Evolutionary conservation across 2,329 filamentous ascomycete genomes (phyloP).

Genomic region (Aspergillus sp.): DNA sequence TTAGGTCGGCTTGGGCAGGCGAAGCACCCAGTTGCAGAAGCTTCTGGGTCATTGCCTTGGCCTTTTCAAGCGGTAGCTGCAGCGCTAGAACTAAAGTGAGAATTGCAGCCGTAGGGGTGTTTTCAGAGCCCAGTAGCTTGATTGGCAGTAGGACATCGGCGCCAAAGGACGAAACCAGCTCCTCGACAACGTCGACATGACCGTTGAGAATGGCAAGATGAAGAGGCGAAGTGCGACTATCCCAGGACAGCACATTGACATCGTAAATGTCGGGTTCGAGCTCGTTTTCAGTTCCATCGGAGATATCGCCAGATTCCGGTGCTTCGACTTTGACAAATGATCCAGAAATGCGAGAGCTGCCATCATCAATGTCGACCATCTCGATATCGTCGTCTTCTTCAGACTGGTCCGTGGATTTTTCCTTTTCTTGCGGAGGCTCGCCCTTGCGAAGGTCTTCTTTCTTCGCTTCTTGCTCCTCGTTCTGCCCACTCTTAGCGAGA

Average conservation of each 20-base stretch:
- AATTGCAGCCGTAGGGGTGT: constrained; percentile 52
- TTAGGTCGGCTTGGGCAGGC: constrained; percentile 62
- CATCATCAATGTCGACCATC: constrained; percentile 47
- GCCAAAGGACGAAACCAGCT: constrained; percentile 65
- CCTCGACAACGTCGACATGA: constrained; percentile 60
- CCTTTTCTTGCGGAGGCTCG: constrained; percentile 5
- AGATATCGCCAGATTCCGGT: constrained; percentile 17
- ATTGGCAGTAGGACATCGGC: constrained; percentile 70
- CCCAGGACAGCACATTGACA: constrained; percentile 73
- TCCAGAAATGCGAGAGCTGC: constrained; percentile 51
- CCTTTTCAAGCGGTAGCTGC: constrained; percentile 55
- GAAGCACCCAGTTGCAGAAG: constrained; percentile 67
- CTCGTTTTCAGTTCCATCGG: constrained; percentile 49
- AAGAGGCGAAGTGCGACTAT: constrained; percentile 63
- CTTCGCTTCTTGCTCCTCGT: constrained; percentile 49
- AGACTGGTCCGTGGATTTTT: constrained; percentile 5
- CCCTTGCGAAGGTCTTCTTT: constrained; percentile 18
- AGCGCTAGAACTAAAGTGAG: constrained; percentile 64
- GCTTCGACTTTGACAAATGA: constrained; percentile 64
- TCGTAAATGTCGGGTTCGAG: constrained; percentile 74
- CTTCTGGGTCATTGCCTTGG: constrained; percentile 57
- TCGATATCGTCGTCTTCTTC: constrained; percentile 24
- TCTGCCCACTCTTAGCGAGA: constrained; percentile 65
- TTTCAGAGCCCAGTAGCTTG: constrained; percentile 48
- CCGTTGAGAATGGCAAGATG: constrained; percentile 73